Conservation (phyloP, 1,284 basidiomycete species). For the Phellinidium pouzarii region DNA sequence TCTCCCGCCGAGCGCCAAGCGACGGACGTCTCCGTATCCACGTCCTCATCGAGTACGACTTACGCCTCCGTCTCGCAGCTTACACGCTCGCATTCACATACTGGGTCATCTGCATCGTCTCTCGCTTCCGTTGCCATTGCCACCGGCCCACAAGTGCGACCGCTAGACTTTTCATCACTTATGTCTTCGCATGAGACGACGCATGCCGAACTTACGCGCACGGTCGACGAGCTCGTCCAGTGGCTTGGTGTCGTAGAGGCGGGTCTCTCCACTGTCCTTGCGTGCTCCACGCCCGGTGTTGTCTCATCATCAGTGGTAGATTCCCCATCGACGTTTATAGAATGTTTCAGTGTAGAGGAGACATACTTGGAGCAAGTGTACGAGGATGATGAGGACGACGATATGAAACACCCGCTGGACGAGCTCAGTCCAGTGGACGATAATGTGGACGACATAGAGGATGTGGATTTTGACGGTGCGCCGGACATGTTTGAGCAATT, state of each 20-base stretch:
- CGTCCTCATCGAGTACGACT: not conserved
- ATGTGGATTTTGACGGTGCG: not conserved
- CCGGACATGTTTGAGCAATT: constrained; percentile 18
- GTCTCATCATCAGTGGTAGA: constrained; percentile 53
- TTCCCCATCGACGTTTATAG: not conserved
- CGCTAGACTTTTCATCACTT: constrained; percentile 65
- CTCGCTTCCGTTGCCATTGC: constrained; percentile 10
- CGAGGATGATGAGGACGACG: constrained; percentile 6
- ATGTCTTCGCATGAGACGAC: constrained; percentile 55
- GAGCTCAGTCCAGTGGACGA: not conserved
- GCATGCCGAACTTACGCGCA: constrained; percentile 65
- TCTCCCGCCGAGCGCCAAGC: constrained; percentile 11
- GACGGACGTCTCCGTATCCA: constrained; percentile 8
- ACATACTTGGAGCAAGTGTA: constrained; percentile 6
- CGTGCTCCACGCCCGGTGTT: constrained; percentile 30
- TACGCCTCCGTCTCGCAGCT: not conserved
- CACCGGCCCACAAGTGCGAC: constrained; percentile 41
- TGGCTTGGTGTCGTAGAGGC: constrained; percentile 78
- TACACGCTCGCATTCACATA: constrained; percentile 2
- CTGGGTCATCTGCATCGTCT: constrained; percentile 12
- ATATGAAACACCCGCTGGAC: not conserved
- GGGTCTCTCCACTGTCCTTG: constrained; percentile 63
- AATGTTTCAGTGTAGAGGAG: not conserved
- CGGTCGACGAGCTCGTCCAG: constrained; percentile 72
- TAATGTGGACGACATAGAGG: not conserved